Conservation (phyloP, 306 rosid species). For the Begonia loranthoides region DNA sequence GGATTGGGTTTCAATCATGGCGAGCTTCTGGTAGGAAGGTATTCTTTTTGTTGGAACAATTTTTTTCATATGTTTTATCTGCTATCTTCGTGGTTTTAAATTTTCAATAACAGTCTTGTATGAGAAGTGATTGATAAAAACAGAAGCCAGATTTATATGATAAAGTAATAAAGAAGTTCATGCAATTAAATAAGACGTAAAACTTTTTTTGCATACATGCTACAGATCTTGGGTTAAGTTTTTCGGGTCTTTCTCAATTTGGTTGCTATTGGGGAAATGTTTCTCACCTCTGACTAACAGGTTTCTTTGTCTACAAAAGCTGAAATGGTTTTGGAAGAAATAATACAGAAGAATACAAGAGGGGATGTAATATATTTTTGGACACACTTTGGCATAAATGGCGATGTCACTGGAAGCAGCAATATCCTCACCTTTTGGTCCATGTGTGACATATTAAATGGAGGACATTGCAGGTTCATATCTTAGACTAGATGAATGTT, state of each 20-base stretch:
- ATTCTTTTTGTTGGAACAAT: slow-evolving; percentile 23
- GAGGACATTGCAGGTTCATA: slow-evolving; percentile 80
- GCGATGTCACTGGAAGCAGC: slow-evolving; percentile 31
- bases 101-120: no score
- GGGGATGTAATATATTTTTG: slow-evolving; percentile 88
- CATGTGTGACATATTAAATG: slow-evolving; percentile 78
- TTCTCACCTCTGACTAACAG: slow-evolving; percentile 34
- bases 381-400: slow-evolving; percentile 56
- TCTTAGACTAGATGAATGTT: background rate
- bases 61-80: no score
- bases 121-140: no score
- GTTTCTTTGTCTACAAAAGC: slow-evolving; percentile 55
- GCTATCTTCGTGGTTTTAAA: no score
- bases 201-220: no score
- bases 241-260: no score
- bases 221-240: no score
- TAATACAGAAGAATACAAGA: slow-evolving; percentile 33
- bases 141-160: no score
- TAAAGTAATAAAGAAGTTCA: no score
- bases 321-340: slow-evolving; percentile 60
- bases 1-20: slow-evolving; percentile 99
- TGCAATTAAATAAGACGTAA: no score
- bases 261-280: no score
- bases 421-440: slow-evolving; percentile 80
- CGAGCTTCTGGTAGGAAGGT: slow-evolving; percentile 98